Percentiles rank a stretch among this genome's conserved stretches.
Conservation (phyloP, 2,329 filamentous ascomycete genomes). For the Colletotrichum simmondsii region DNA sequence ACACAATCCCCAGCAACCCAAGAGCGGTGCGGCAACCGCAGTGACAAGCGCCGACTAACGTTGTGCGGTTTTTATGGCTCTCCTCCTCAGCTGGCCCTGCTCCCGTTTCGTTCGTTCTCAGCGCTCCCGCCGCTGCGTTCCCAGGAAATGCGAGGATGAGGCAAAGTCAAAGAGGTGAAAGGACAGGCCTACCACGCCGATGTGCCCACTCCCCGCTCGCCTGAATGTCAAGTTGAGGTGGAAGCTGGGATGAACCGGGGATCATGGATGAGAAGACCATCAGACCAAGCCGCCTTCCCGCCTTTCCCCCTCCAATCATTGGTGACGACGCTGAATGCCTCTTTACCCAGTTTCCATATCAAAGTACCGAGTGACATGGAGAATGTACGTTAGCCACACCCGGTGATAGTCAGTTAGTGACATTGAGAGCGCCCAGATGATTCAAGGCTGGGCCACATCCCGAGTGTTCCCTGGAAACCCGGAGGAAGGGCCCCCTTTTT, state of each 20-base stretch:
- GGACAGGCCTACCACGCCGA: background rate
- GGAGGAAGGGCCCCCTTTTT: background rate
- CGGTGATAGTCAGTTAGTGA: background rate
- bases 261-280: background rate
- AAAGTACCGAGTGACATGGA: background rate
- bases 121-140: background rate
- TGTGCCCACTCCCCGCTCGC: background rate
- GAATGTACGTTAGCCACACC: background rate
- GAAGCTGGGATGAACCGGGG: constrained; percentile 16
- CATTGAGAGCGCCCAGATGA: constrained; percentile 8
- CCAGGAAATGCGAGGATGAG: background rate
- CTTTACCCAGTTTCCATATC: background rate
- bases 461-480: constrained; percentile 3
- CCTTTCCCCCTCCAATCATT: constrained; percentile 12
- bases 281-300: constrained; percentile 12
- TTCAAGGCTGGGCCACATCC: constrained; percentile 21
- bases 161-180: background rate
- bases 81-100: background rate
- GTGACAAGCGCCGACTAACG: background rate
- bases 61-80: background rate
- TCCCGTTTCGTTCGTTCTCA: background rate
- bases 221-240: background rate
- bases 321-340: background rate
- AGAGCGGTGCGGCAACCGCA: background rate
- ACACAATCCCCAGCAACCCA: constrained; percentile 1